phyloP scores from a whole-genome alignment of 2,329 filamentous ascomycete species.

The Fonsecaea monophora region DNA sequence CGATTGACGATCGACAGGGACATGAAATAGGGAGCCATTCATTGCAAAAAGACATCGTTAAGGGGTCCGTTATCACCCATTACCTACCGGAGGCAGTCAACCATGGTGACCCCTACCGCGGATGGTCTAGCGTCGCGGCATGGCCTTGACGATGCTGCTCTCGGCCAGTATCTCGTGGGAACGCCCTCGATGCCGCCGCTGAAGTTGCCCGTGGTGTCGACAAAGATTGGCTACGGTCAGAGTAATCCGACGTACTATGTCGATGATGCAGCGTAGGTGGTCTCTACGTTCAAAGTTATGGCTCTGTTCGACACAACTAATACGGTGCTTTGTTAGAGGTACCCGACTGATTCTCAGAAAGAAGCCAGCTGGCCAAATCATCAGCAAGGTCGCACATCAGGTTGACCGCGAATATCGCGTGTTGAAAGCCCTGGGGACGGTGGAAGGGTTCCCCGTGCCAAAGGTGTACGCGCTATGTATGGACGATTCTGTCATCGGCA shows the following conservation, averaged over 20 bases:
- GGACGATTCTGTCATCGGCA: slow-evolving; percentile 74
- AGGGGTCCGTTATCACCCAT: no score
- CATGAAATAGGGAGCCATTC: background rate
- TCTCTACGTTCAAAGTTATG: background rate
- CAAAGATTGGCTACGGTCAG: slow-evolving; percentile 36
- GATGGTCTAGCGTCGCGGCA: slow-evolving; percentile 16
- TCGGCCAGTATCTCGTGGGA: slow-evolving; percentile 21
- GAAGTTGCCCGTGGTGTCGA: slow-evolving; percentile 27
- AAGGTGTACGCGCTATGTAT: slow-evolving; percentile 77
- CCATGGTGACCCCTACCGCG: slow-evolving; percentile 7
- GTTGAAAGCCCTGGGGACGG: slow-evolving; percentile 74
- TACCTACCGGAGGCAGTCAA: background rate
- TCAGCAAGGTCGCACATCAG: slow-evolving; percentile 87
- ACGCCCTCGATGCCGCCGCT: slow-evolving; percentile 21
- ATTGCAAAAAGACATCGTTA: background rate
- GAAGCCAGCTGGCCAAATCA: slow-evolving; percentile 81
- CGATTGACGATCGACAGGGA: background rate
- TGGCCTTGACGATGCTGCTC: slow-evolving; percentile 26
- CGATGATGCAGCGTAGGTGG: slow-evolving; percentile 32
- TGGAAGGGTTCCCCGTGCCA: slow-evolving; percentile 74
- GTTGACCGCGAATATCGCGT: slow-evolving; percentile 88
- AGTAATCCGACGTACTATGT: slow-evolving; percentile 36
- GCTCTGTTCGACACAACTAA: background rate
- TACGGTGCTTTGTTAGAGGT: slow-evolving; percentile 47
- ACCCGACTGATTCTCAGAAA: slow-evolving; percentile 82